Conservation (phyloP, 257 asterid species). For the Solanum verrucosum region DNA sequence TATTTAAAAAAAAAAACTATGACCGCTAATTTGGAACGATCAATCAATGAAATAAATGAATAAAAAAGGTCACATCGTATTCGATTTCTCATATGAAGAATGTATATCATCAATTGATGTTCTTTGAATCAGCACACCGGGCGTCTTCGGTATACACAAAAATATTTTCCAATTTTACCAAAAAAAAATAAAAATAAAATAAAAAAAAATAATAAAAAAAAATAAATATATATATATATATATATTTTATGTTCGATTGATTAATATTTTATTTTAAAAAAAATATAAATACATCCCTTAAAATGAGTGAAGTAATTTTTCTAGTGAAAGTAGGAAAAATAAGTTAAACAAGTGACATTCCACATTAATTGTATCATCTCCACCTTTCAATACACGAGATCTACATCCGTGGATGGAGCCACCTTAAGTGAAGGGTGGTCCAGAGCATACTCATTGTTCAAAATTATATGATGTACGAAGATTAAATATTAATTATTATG, state of each 20-base stretch:
- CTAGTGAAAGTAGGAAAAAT: too few relatives aligned
- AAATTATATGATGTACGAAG: not conserved
- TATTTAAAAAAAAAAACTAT: too few relatives aligned
- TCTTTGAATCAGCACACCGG: not conserved
- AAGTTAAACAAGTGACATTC: not conserved
- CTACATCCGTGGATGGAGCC: not conserved
- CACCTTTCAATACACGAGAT: not conserved
- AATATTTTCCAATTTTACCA: too few relatives aligned
- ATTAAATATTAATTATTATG: not conserved
- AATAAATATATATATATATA: too few relatives aligned
- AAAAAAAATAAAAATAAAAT: too few relatives aligned
- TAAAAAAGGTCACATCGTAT: not conserved
- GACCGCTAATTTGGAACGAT: not conserved
- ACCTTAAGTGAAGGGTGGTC: not conserved
- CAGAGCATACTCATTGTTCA: too few relatives aligned
- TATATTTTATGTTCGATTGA: not conserved
- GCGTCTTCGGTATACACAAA: not conserved
- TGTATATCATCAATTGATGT: not conserved
- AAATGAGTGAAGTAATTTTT: too few relatives aligned
- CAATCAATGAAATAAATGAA: not conserved
- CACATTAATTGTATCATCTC: too few relatives aligned
- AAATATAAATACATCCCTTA: too few relatives aligned
- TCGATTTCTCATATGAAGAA: not conserved
- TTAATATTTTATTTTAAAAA: too few relatives aligned
- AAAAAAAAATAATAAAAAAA: too few relatives aligned